A percentile compares a stretch with the other conserved stretches of the same genome.
These are phyloP conservation scores for Torulaspora gathmanii DNA, from an alignment of 805 yeast genomes.

Conservation along the genomic window DNA sequence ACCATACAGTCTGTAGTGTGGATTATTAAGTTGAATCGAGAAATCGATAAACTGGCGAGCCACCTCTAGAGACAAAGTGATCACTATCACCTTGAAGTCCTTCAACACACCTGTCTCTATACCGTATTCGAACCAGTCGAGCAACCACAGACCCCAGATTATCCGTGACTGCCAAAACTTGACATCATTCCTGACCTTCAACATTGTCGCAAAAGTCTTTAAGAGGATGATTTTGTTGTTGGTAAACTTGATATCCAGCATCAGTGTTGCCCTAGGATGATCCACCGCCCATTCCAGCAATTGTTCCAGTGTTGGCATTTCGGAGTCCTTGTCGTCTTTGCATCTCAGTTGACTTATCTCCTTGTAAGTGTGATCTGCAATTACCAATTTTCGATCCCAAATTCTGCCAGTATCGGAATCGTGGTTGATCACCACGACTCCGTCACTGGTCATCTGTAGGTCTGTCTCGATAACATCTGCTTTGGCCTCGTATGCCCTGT, in stretches of 20 bases:
- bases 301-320: conserved; percentile 42
- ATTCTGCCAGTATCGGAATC: conserved; percentile 48
- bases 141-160: conserved; percentile 51
- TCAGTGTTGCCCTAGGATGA: conserved; percentile 37
- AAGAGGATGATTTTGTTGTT: conserved; percentile 43
- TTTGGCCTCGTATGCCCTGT: conserved; percentile 45
- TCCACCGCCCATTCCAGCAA: conserved; percentile 39
- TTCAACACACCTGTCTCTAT: conserved; percentile 38
- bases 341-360: conserved; percentile 37
- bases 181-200: conserved; percentile 38
- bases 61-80: conserved; percentile 34
- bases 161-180: conserved; percentile 43
- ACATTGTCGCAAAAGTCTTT: conserved; percentile 38
- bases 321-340: conserved; percentile 35
- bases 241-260: conserved; percentile 50
- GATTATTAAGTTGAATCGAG: conserved; percentile 35
- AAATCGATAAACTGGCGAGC: conserved; percentile 37
- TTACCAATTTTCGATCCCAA: conserved; percentile 39
- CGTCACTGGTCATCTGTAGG: conserved; percentile 50
- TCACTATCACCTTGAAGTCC: conserved; percentile 37
- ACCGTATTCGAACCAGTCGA: conserved; percentile 43
- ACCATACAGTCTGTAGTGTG: conserved; percentile 51
- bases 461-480: conserved; percentile 51
- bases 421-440: conserved; percentile 51
- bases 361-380: conserved; percentile 37